phyloP scores from a whole-genome alignment of 176 grass and related monocot species.

The Dactylis glomerata region DNA sequence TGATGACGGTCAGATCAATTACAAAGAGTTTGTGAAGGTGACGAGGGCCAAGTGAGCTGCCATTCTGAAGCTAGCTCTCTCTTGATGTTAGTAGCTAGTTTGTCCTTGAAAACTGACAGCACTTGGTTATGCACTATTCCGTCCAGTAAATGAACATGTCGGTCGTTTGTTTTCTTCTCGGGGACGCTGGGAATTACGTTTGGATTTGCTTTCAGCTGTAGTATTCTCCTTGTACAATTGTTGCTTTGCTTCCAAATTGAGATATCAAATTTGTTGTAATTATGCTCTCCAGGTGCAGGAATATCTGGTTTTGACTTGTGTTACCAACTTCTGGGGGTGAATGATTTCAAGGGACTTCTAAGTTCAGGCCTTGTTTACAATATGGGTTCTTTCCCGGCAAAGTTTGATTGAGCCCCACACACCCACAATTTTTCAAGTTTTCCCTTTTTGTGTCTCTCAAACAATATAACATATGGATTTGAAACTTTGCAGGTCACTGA shows the following conservation, averaged over 20 bases:
- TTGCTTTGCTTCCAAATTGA: constrained; percentile 4
- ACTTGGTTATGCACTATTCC: constrained; percentile 25
- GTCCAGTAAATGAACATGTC: not conserved
- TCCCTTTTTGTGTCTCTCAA: too few species aligned
- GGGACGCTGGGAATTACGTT: constrained; percentile 22
- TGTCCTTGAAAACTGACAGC: constrained; percentile 38
- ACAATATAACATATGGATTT: too few species aligned
- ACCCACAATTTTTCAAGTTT: too few species aligned
- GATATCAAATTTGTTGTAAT: not conserved
- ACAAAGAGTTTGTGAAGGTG: constrained; percentile 53
- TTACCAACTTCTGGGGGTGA: not conserved
- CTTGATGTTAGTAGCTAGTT: constrained; percentile 48
- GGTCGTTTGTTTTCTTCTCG: constrained; percentile 23
- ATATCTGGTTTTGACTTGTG: not conserved
- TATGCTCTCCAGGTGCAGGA: not conserved
- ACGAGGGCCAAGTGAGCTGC: constrained; percentile 51
- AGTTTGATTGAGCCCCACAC: too few species aligned
- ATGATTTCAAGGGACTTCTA: not conserved
- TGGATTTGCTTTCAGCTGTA: constrained; percentile 19
- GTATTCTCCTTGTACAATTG: constrained; percentile 20
- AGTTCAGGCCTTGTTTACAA: not conserved
- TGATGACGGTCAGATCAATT: constrained; percentile 51
- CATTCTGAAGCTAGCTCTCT: constrained; percentile 31
- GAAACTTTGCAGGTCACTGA: too few species aligned
- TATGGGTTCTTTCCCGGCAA: not conserved